Base-by-base conservation (phyloP, 495 filamentous ascomycete genomes). In the Parmelia sp. region DNA sequence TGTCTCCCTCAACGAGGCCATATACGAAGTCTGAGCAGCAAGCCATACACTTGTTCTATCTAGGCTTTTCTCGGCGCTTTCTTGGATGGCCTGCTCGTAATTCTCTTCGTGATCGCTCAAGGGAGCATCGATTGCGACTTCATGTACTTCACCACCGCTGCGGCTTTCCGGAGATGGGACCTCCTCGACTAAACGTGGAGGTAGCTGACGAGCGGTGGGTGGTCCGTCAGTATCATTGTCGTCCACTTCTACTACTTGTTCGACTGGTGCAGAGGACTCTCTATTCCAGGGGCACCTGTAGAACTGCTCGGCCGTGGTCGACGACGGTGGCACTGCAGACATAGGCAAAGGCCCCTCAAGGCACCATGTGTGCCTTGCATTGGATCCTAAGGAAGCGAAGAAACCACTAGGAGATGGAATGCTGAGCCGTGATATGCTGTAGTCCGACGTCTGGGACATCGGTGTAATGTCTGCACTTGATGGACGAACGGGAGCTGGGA, bases 381-480 rank as follows among this genome's bases (percentile, higher is more conserved):
- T 81, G 2, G 83, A 79, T 21, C 83, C 87, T 23, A 97, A 80
- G 0, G 89, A 90, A 25, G 90, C 87, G 73, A 97, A 97, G 79
- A 97, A 96, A 0, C 89, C 90, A 33, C 90, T 89, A 0, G 92
- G 92, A 2, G 92, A 96, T 4, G 92, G 92, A 57, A 97, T 91
- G 59, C 90, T 86, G 62, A 96, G 77, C 73, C 81, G 79, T 65
- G 85, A 87, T 62, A 92, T 80, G 61, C 83, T 83, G 69, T 82
- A 81, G 3, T 72, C 72, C 10, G 81, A 83, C 40, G 77, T 61
- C 12, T 75, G 78, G 0, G 81, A 83, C 8, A 72, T 74, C 5
- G 81, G 80, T 1, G 80, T 80, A 8, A 72, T 70, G 29, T 84
- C 77, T 60, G 77, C 63, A 65, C 77, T 76, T 61, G 74, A 68